A percentile compares a stretch with the other conserved stretches of the same genome.
Conservation (phyloP, 1,284 basidiomycete species). For the Cutaneotrichosporon cyanovorans region DNA sequence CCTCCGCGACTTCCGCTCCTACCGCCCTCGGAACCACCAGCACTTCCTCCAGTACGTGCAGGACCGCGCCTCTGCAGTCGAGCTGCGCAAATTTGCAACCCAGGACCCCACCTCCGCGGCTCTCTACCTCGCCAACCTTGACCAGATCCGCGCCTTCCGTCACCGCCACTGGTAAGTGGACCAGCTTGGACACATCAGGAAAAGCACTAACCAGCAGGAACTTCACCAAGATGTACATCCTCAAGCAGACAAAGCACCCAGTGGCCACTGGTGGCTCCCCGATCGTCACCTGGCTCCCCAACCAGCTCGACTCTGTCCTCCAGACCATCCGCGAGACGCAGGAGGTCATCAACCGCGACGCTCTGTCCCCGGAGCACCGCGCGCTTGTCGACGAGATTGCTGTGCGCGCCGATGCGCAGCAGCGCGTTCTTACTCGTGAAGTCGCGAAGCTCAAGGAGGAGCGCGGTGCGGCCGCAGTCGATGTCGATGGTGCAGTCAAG, state of each 20-base stretch:
- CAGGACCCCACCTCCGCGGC: constrained; percentile 13
- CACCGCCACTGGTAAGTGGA: constrained; percentile 19
- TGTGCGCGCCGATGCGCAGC: constrained; percentile 17
- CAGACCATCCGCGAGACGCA: constrained; percentile 11
- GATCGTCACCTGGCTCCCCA: constrained; percentile 17
- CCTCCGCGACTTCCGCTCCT: constrained; percentile 18
- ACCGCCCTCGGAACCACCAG: constrained; percentile 20
- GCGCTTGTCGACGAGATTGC: constrained; percentile 17
- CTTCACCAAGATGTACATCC: constrained; percentile 13
- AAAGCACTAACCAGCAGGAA: constrained; percentile 7
- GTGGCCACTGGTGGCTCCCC: constrained; percentile 16
- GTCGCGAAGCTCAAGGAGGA: constrained; percentile 8
- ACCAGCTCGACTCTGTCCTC: constrained; percentile 18
- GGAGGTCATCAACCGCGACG: constrained; percentile 9
- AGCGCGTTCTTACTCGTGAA: constrained; percentile 17
- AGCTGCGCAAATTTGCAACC: constrained; percentile 13
- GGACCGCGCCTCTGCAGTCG: constrained; percentile 12
- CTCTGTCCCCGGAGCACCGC: constrained; percentile 9
- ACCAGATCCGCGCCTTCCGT: constrained; percentile 20
- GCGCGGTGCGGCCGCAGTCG: constrained; percentile 4
- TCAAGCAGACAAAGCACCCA: constrained; percentile 13
- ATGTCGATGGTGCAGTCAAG: constrained; percentile 11
- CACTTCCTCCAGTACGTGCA: constrained; percentile 17
- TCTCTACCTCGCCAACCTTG: constrained; percentile 15
- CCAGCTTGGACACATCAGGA: too few species aligned